Percentiles rank a stretch among this genome's conserved stretches.
Evolutionary conservation across 2,329 filamentous ascomycete species (phyloP).

Genomic region (Monosporascus sp.): DNA sequence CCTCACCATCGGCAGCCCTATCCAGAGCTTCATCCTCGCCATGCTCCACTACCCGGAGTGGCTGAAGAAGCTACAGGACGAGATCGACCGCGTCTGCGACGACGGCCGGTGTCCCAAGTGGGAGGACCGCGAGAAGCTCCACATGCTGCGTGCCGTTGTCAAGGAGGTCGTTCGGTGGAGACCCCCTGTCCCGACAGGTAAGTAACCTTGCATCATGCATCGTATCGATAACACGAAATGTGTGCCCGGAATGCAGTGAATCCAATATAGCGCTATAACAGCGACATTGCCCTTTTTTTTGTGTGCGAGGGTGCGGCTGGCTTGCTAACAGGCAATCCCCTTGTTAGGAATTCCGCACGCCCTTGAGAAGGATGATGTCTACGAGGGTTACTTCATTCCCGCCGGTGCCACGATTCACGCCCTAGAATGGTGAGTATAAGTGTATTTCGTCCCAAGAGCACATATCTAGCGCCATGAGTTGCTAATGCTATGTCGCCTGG

Average conservation of each 20-base stretch:
- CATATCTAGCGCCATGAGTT: constrained; percentile 3
- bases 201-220: constrained; percentile 5
- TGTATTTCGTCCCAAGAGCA: neutral
- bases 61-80: constrained; percentile 37
- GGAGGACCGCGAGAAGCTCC: constrained; percentile 39
- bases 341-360: constrained; percentile 42
- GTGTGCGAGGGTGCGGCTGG: neutral
- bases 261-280: no score
- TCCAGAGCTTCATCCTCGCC: constrained; percentile 36
- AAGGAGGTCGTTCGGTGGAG: constrained; percentile 51
- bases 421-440: constrained; percentile 40
- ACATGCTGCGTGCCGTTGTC: constrained; percentile 41
- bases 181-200: constrained; percentile 47
- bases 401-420: constrained; percentile 47
- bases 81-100: constrained; percentile 39
- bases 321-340: neutral
- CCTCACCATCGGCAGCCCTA: constrained; percentile 37
- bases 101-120: constrained; percentile 39
- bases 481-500: constrained; percentile 27
- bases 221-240: no score
- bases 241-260: no score
- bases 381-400: constrained; percentile 46
- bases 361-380: constrained; percentile 44
- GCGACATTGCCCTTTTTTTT: neutral
- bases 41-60: constrained; percentile 35